Base-by-base conservation (phyloP, 108 stramenopile genomes). In the Pseudonitzschia pungens region DNA sequence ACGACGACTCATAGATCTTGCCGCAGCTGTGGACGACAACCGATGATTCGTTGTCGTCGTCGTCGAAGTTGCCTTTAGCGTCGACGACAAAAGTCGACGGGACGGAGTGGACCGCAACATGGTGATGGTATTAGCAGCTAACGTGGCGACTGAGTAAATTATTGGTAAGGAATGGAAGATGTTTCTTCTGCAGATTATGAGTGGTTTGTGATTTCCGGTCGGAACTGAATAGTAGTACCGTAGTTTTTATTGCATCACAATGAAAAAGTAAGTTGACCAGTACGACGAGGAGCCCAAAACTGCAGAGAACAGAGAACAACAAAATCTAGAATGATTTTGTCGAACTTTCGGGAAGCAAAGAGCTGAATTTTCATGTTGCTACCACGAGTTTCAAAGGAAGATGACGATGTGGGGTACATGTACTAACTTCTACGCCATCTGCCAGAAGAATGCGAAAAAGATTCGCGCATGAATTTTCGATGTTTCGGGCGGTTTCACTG, bases 261-360 rank as follows among this genome's bases (percentile, higher is more conserved):
- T 6, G 36, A 36, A 18, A 48, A 4, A 43, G 42, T 43, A 43
- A 43, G 6, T 43, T 6, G 9, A 43, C 42, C 9, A 43, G 6
- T 43, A 9, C 6, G 42, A 43, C 6, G 9, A 11, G 6, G 42
- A 11, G 16, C 45, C 9, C 45, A 18, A 18, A 18, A 48, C 14
- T 18, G 14, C 18, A 2, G 45, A 48, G 45, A 18, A 48, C 45
- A 48, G 45, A 18, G 18, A 18, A 48, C 14, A 48, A 48, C 45
- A 48, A 48, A 48, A 48, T 48, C 45, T 48, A 48, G 45, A 48
- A 48, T 48, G 45, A 18, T 48, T 48, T 48, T 48, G 45, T 48
- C 45, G 45, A 48, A 48, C 45, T 48, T 48, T 48, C 18, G 45
- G 45, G 45, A 48, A 48, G 45, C 18, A 48, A 48, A 2, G 16